A percentile compares a stretch with the other conserved stretches of the same genome.
Conservation (phyloP, 164 flowering plant genomes). For the Umbellularia californica region DNA sequence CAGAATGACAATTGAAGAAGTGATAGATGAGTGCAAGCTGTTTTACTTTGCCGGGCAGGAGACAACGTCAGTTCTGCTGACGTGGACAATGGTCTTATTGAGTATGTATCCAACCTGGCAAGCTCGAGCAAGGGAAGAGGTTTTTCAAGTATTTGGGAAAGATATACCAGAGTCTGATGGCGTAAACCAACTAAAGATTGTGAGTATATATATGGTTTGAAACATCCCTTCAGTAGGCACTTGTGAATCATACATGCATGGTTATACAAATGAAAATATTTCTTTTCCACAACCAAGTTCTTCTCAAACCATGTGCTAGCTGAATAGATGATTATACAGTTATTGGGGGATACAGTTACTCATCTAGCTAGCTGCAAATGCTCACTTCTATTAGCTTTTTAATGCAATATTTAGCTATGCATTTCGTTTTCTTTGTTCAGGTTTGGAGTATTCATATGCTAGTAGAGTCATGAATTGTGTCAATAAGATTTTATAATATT, state of each 20-base stretch:
- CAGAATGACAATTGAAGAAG: conserved; percentile 26
- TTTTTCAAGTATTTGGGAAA: not conserved
- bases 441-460: no score
- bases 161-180: conserved; percentile 12
- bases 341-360: not conserved
- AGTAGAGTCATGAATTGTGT: not conserved
- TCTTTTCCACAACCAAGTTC: not conserved
- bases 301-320: not conserved
- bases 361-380: no score
- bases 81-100: conserved; percentile 12
- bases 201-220: conserved; percentile 9
- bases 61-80: conserved; percentile 6
- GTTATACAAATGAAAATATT: not conserved
- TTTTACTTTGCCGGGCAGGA: conserved; percentile 17
- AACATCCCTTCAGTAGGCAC: no score
- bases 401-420: no score
- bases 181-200: conserved; percentile 20
- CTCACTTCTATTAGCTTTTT: no score
- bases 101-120: conserved; percentile 12
- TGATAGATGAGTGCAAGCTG: conserved; percentile 13
- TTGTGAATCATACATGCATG: not conserved
- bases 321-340: not conserved
- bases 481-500: not conserved
- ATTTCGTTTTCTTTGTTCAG: no score
- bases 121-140: conserved; percentile 3